Evolutionary conservation across 2,329 filamentous ascomycete genomes (phyloP).

Genomic region (Epichloe coenophiala): DNA sequence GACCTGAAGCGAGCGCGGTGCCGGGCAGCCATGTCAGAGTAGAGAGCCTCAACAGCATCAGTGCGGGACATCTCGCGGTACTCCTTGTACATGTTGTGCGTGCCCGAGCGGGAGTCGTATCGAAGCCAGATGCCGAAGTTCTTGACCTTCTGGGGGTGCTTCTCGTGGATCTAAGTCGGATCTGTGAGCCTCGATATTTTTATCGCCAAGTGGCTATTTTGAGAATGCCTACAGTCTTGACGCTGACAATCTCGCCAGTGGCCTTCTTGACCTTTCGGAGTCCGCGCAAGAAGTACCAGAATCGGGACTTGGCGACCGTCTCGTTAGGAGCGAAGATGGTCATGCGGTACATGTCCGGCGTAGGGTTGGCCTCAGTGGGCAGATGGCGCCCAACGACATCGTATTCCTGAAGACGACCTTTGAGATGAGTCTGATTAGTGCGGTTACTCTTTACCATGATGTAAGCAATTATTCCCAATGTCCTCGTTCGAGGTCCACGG

Average conservation of each 20-base stretch:
- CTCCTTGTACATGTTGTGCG: slow-evolving; percentile 99
- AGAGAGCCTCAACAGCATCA: slow-evolving; percentile 90
- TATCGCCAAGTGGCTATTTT: neutral
- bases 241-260: slow-evolving; percentile 95
- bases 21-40: slow-evolving; percentile 99
- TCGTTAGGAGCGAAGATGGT: slow-evolving; percentile 97
- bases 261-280: slow-evolving; percentile 99
- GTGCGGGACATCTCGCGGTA: slow-evolving; percentile 97
- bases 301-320: slow-evolving; percentile 98
- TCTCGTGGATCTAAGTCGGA: slow-evolving; percentile 72
- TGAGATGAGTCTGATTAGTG: slow-evolving; percentile 2
- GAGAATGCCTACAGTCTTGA: slow-evolving; percentile 66
- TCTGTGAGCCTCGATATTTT: slow-evolving; percentile 5
- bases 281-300: slow-evolving; percentile 99
- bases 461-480: too few relatives aligned
- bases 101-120: slow-evolving; percentile 98
- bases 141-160: slow-evolving; percentile 99
- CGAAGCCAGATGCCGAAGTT: slow-evolving; percentile 99
- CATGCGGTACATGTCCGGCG: slow-evolving; percentile 99
- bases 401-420: slow-evolving; percentile 99
- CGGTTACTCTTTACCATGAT: neutral
- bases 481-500: neutral
- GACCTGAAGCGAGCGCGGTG: slow-evolving; percentile 94
- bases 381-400: slow-evolving; percentile 99
- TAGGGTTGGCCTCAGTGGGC: slow-evolving; percentile 93